A percentile compares a stretch with the other conserved stretches of the same genome.
Conservation (phyloP, 129 eudicot species). For the Solidago caesia region DNA sequence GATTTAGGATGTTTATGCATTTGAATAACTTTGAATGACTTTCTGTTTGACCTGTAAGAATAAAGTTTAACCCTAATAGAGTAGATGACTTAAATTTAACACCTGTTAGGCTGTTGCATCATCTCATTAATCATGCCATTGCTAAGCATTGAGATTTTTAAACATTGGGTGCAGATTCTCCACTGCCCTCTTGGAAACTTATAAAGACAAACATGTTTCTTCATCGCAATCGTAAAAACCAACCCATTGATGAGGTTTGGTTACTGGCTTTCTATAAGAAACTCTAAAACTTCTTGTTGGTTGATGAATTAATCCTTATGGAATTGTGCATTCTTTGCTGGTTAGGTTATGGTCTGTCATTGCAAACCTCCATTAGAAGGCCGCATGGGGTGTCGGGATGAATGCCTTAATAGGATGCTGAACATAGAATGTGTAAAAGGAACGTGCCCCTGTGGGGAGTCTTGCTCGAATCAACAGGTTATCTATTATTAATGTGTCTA, state of each 20-base stretch:
- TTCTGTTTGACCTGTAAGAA: neutral
- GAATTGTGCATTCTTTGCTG: constrained; percentile 10
- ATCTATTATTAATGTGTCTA: neutral
- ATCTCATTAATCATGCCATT: neutral
- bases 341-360: constrained; percentile 90
- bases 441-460: constrained; percentile 95
- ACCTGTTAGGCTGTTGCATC: neutral
- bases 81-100: neutral
- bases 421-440: constrained; percentile 93
- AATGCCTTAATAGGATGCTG: constrained; percentile 90
- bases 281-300: neutral
- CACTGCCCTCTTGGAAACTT: constrained; percentile 65
- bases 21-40: neutral
- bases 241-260: constrained; percentile 84
- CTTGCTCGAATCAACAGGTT: constrained; percentile 95
- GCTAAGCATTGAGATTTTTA: constrained; percentile 18
- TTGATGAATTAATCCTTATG: constrained; percentile 12
- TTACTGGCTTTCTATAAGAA: constrained; percentile 6
- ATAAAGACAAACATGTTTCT: constrained; percentile 78
- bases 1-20: neutral
- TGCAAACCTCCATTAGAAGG: constrained; percentile 81
- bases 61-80: too few species aligned
- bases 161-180: constrained; percentile 48
- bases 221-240: constrained; percentile 81
- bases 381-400: constrained; percentile 81